Conservation (phyloP, 345 rosid genomes). For the Populus nigra region DNA sequence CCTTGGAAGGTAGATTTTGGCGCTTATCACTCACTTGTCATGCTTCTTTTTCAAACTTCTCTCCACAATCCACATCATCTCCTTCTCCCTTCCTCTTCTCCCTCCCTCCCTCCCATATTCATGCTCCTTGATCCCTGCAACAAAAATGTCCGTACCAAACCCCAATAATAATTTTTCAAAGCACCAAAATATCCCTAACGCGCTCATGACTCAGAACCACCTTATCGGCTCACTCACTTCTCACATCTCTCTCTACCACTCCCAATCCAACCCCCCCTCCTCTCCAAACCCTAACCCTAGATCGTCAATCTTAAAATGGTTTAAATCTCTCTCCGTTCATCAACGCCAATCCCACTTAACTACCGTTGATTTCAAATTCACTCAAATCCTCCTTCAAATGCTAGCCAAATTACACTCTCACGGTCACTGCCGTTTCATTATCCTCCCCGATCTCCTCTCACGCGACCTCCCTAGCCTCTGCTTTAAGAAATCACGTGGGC, state of each 20-base stretch:
- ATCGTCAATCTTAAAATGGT: slow-evolving; percentile 78
- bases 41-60: too few species aligned
- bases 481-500: slow-evolving; percentile 68
- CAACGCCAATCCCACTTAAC: slow-evolving; percentile 81
- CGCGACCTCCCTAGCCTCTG: slow-evolving; percentile 73
- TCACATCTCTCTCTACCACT: slow-evolving; percentile 84
- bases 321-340: slow-evolving; percentile 66
- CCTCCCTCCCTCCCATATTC: background rate
- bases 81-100: background rate
- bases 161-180: slow-evolving; percentile 11
- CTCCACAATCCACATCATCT: too few species aligned
- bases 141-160: slow-evolving; percentile 32
- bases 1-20: too few species aligned
- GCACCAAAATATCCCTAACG: slow-evolving; percentile 14
- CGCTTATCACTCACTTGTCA: too few species aligned
- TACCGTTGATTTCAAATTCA: slow-evolving; percentile 56
- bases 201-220: slow-evolving; percentile 53
- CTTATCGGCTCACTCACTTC: slow-evolving; percentile 76
- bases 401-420: slow-evolving; percentile 49
- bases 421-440: slow-evolving; percentile 76
- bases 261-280: slow-evolving; percentile 35
- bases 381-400: slow-evolving; percentile 72
- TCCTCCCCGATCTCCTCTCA: slow-evolving; percentile 78
- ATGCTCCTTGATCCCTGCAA: background rate
- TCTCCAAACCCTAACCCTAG: slow-evolving; percentile 38